Evolutionary conservation across 78 protist genomes (phyloP).

Genomic region (Dictyostelium capitatum): DNA sequence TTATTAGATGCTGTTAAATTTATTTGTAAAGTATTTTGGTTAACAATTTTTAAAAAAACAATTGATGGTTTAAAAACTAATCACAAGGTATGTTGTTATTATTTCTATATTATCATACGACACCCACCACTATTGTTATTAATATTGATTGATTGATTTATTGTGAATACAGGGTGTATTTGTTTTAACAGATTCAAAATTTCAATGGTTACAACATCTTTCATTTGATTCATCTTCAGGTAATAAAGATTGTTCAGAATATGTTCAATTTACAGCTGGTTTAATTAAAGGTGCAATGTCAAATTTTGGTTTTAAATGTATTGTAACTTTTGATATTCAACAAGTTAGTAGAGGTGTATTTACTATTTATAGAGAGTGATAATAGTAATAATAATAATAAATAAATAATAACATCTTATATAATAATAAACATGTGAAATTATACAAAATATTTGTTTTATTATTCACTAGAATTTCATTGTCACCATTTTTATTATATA

Average conservation of each 20-base stretch:
- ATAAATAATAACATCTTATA: not conserved
- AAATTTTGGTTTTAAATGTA: slow-evolving; percentile 73
- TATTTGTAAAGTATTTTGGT: slow-evolving; percentile 76
- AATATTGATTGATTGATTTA: not conserved
- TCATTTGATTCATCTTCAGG: slow-evolving; percentile 59
- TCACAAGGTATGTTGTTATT: not conserved
- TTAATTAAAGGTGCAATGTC: slow-evolving; percentile 74
- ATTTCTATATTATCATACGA: not conserved
- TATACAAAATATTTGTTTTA: no score
- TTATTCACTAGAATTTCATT: no score
- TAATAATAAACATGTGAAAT: no score
- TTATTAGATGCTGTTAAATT: slow-evolving; percentile 72
- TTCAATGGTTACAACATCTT: slow-evolving; percentile 76
- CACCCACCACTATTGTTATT: not conserved
- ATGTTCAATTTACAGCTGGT: slow-evolving; percentile 65
- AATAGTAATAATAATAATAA: slow-evolving; percentile 12
- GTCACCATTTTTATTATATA: no score
- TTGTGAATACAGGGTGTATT: slow-evolving; percentile 35
- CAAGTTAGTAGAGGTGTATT: slow-evolving; percentile 49
- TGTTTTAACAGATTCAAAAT: slow-evolving; percentile 64
- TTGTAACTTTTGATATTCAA: slow-evolving; percentile 62
- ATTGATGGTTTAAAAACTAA: slow-evolving; percentile 68
- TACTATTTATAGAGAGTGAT: slow-evolving; percentile 47
- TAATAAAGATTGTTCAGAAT: slow-evolving; percentile 71
- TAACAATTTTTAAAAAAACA: slow-evolving; percentile 53